Base-by-base conservation (phyloP, 2,329 filamentous ascomycete genomes). In the Aspergillus spinulosporus region DNA sequence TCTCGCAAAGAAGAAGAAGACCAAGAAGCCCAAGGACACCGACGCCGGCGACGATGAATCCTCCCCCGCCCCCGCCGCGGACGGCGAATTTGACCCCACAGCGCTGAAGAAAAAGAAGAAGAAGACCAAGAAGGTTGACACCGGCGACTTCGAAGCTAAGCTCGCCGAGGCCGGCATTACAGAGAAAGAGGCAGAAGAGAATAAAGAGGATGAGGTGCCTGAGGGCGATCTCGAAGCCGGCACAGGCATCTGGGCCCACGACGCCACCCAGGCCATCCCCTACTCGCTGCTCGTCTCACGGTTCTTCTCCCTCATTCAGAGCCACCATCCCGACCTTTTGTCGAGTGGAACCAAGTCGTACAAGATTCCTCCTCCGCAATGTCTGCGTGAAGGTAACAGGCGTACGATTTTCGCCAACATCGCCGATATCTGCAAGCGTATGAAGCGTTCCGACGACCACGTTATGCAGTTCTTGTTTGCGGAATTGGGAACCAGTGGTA, bases 371-470 rank as follows among this genome's bases (percentile, higher is more conserved):
- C 94, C 94, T 52, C 94, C 94, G 49, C 94, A 99, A 82, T 97
- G 94, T 80, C 86, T 97, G 72, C 92, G 94, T 80, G 94, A 99
- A 92, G 94, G 94, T 75, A 99, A 99, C 87, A 95, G 96, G 86
- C 96, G 96, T 88, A 99, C 94, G 61, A 96, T 99, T 72, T 99
- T 99, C 72, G 94, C 93, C 82, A 99, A 99, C 82, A 94, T 99
- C 72, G 86, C 91, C 74, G 94, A 99, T 74, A 97, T 99, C 71
- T 96, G 92, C 84, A 96, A 96, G 84, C 87, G 93, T 69, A 97
- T 99, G 92, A 99, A 99, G 87, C 87, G 94, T 76, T 92, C 90
- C 62, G 93, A 97, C 72, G 94, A 99, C 79, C 94, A 97, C 80
- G 89, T 99, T 64, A 97, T 92, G 52, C 88, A 93, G 68, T 97